Base-by-base conservation (phyloP, 768 basidiomycete species). In the Lactarius hengduanensis region DNA sequence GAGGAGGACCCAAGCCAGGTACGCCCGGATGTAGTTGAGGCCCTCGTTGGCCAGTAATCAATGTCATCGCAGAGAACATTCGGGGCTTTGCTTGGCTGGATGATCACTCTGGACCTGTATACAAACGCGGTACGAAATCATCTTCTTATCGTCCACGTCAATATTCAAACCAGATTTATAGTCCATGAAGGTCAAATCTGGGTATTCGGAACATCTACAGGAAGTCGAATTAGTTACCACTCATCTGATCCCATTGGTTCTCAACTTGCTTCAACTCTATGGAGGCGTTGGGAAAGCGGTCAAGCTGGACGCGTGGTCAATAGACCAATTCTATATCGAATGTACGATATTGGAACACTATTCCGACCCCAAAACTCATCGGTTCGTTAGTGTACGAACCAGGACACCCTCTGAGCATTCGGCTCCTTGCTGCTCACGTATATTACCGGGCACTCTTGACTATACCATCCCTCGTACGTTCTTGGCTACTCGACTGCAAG, bases 21-120 rank as follows among this genome's bases (percentile, higher is more conserved):
- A 60, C 55, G 62, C 61, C 50, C n/a, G 32, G n/a, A 41, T n/a
- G 28, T 34, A 45, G n/a, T 38, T 38, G 30, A 28, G 43, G 10
- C 3, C 20, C 4, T 30, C 34, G 22, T 66, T 16, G 2, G 11
- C 11, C 7, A 62, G 47, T 36, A 34, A 56, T 59, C 66, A 28
- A 34, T 32, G n/a, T 7, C 30, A 73, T 70, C 64, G 11, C 69
- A 76, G 81, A 80, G 78, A 58, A 73, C 83, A 2, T 86, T 91
- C 67, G 86, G 88, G 4, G 84, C 85, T 68, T 77, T 97, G n/a
- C 82, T 97, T 10, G 84, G 83, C 2, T 97, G 94, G 95, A 91
- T 96, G 88, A 78, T 93, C n/a, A 74, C 88, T 1, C 89, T 97
- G 68, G 92, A 95, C 72, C 79, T 90, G 22, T 97, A 97, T 76